A percentile compares a stretch with the other conserved stretches of the same genome.
Evolutionary conservation across 192 early-diverging fungal genomes (phyloP).

Genomic region (Entophlyctis helioformis): DNA sequence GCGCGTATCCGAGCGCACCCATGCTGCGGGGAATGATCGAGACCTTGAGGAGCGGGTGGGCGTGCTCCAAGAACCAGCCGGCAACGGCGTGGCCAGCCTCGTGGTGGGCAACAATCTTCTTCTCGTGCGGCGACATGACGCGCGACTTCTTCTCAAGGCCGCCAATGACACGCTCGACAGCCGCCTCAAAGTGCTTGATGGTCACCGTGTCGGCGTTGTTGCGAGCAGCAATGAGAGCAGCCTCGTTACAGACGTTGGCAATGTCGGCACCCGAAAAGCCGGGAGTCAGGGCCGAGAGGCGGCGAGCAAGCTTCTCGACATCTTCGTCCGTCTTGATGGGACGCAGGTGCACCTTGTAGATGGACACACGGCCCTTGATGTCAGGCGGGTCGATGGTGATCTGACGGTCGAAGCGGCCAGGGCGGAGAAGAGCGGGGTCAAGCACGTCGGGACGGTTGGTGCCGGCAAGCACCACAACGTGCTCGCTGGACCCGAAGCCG

Average conservation of each 20-base stretch:
- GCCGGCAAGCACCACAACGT: slow-evolving; percentile 93
- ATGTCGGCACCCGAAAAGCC: slow-evolving; percentile 98
- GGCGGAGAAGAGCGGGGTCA: slow-evolving; percentile 89
- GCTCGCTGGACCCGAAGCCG: slow-evolving; percentile 78
- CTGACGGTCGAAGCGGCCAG: slow-evolving; percentile 97
- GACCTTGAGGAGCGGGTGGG: slow-evolving; percentile 93
- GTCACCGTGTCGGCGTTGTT: slow-evolving; percentile 61
- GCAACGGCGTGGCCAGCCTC: slow-evolving; percentile 98
- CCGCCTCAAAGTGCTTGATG: slow-evolving; percentile 88
- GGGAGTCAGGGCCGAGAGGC: slow-evolving; percentile 90
- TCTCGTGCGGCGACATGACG: slow-evolving; percentile 90
- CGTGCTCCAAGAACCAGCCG: slow-evolving; percentile 94
- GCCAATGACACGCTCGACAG: slow-evolving; percentile 96
- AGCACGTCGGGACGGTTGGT: slow-evolving; percentile 97
- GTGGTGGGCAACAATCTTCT: slow-evolving; percentile 98
- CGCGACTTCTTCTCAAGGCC: slow-evolving; percentile 96
- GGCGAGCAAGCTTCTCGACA: slow-evolving; percentile 62
- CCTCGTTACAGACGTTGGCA: slow-evolving; percentile 98
- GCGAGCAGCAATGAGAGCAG: slow-evolving; percentile 93
- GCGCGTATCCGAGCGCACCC: slow-evolving; percentile 95
- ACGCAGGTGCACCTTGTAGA: slow-evolving; percentile 92
- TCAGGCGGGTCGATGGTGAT: slow-evolving; percentile 94
- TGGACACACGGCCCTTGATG: slow-evolving; percentile 88
- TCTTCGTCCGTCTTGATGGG: slow-evolving; percentile 68
- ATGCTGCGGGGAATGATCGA: slow-evolving; percentile 95